Conservation (phyloP, 805 yeast genomes). For the Yarrowia alimentaria region DNA sequence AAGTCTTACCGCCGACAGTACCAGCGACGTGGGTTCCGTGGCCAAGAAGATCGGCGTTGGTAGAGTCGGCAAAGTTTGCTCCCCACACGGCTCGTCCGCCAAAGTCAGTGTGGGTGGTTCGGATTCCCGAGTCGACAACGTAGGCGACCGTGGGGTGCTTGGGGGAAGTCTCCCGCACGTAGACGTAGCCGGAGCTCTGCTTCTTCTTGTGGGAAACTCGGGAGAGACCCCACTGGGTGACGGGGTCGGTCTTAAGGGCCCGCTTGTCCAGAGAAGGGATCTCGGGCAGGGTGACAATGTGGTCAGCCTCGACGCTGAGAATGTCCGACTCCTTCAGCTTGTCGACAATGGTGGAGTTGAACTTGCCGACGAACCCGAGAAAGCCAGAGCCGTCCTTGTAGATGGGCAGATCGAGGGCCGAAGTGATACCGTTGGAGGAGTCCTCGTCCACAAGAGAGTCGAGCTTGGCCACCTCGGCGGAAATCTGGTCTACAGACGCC, state of each 20-base stretch:
- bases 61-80: constrained; percentile 70
- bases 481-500: constrained; percentile 7
- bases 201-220: constrained; percentile 58
- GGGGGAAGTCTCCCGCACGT: constrained; percentile 9
- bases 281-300: constrained; percentile 47
- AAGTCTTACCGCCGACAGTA: constrained; percentile 48
- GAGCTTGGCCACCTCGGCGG: constrained; percentile 12
- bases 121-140: constrained; percentile 87
- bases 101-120: constrained; percentile 71
- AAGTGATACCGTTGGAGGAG: constrained; percentile 14
- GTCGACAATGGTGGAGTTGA: constrained; percentile 21
- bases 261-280: constrained; percentile 3
- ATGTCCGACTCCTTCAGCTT: constrained; percentile 7
- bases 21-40: constrained; percentile 98
- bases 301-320: constrained; percentile 62
- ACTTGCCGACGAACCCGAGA: constrained; percentile 13
- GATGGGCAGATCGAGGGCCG: not conserved
- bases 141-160: constrained; percentile 58
- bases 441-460: constrained; percentile 10
- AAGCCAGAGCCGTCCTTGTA: constrained; percentile 16
- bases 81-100: constrained; percentile 87
- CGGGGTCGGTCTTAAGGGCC: constrained; percentile 56
- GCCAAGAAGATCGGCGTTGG: constrained; percentile 81
- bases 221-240: constrained; percentile 94
- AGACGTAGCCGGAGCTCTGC: constrained; percentile 1